Evolutionary conservation across 108 stramenopile species (phyloP).

Genomic region (Nannochloropsis oceanica): DNA sequence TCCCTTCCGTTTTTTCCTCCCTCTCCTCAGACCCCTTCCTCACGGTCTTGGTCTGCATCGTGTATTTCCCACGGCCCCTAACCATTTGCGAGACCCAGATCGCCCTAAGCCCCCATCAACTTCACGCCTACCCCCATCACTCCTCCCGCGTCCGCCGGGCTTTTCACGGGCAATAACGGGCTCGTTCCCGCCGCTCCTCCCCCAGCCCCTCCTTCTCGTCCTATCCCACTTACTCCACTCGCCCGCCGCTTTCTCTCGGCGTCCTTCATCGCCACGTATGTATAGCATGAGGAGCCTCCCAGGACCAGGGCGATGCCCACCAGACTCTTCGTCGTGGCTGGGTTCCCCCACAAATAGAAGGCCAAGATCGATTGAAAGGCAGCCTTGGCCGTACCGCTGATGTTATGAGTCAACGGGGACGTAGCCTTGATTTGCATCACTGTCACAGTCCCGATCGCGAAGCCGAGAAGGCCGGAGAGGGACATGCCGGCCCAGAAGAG

Average conservation of each 20-base stretch:
- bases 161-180: neutral
- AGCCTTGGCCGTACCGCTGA: constrained; percentile 85
- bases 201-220: neutral
- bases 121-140: neutral
- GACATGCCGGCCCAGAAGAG: constrained; percentile 70
- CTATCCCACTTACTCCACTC: neutral
- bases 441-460: constrained; percentile 84
- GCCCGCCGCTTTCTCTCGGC: neutral
- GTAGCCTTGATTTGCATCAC: constrained; percentile 89
- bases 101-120: neutral
- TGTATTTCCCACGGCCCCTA: no score
- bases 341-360: constrained; percentile 81
- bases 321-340: constrained; percentile 57
- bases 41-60: no score
- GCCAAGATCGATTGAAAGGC: constrained; percentile 53
- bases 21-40: neutral
- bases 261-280: constrained; percentile 38
- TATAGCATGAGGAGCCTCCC: constrained; percentile 62
- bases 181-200: neutral
- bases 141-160: neutral
- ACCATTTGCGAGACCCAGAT: no score
- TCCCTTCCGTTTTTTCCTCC: neutral
- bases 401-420: constrained; percentile 81
- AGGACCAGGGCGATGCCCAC: constrained; percentile 63
- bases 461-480: constrained; percentile 75